phyloP scores from a whole-genome alignment of 441 rosid genomes.

The Manihot esculenta region DNA sequence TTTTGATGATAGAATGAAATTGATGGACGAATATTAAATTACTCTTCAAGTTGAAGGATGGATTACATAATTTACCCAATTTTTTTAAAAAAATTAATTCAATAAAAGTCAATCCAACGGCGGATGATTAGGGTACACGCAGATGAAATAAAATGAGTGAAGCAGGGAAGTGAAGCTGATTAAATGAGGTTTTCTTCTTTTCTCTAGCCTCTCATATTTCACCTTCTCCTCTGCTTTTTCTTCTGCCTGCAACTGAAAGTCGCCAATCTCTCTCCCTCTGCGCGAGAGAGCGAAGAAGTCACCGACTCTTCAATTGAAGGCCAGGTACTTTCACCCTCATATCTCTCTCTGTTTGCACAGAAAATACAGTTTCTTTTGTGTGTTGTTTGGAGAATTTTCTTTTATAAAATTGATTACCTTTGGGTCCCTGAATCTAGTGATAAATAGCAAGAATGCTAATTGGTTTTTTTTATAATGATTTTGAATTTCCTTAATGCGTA shows the following conservation, averaged over 20 bases:
- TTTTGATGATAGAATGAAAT: no score
- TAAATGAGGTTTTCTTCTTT: not conserved
- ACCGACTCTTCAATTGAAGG: not conserved
- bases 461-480: not conserved
- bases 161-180: not conserved
- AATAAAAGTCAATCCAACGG: not conserved
- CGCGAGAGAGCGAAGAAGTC: conserved; percentile 3
- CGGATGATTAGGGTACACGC: not conserved
- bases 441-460: not conserved
- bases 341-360: not conserved
- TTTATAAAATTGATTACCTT: not conserved
- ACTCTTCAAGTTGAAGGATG: no score
- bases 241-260: not conserved
- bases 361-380: no score
- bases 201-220: conserved; percentile 25
- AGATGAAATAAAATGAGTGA: not conserved
- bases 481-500: not conserved
- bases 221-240: not conserved
- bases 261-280: not conserved
- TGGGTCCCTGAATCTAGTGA: not conserved
- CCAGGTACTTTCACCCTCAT: conserved; percentile 4
- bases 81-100: no score
- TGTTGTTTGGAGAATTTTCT: no score
- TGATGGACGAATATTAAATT: no score
- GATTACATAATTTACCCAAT: no score